These are phyloP conservation scores for Golubevia pallescens DNA, from an alignment of 1,284 basidiomycete genomes.

Conservation along the genomic window DNA sequence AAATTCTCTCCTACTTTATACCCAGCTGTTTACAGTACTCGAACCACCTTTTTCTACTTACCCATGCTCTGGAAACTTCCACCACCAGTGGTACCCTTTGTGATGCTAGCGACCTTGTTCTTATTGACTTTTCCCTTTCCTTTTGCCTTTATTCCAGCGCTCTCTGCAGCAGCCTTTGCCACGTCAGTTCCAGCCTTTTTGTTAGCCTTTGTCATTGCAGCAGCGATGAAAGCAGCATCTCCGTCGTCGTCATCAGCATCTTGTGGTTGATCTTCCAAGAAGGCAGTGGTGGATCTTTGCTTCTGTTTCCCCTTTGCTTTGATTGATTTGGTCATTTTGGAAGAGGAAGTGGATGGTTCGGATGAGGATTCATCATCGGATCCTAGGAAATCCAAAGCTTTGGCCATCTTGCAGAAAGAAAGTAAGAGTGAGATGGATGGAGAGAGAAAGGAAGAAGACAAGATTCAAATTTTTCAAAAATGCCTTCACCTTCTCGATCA, in stretches of 20 bases:
- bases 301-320: neutral
- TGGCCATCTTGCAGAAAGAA: conserved; percentile 38
- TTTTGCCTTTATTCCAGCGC: conserved; percentile 16
- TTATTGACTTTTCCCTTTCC: conserved; percentile 29
- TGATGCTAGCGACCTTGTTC: conserved; percentile 34
- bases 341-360: conserved; percentile 7
- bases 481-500: too few species aligned
- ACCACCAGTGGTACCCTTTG: conserved; percentile 40
- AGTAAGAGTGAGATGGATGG: too few species aligned
- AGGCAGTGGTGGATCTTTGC: neutral
- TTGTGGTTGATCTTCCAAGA: conserved; percentile 7
- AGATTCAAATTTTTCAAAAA: too few species aligned
- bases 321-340: neutral
- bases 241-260: conserved; percentile 35
- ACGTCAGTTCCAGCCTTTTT: conserved; percentile 52
- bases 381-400: conserved; percentile 46
- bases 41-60: conserved; percentile 5
- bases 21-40: too few species aligned
- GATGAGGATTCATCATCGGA: conserved; percentile 29
- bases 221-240: conserved; percentile 55
- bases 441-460: too few species aligned
- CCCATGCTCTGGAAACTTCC: conserved; percentile 63
- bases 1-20: conserved; percentile 1
- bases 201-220: conserved; percentile 54
- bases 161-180: conserved; percentile 29